phyloP scores from a whole-genome alignment of 176 grass and related monocot species.

The Aegilops tauschii region DNA sequence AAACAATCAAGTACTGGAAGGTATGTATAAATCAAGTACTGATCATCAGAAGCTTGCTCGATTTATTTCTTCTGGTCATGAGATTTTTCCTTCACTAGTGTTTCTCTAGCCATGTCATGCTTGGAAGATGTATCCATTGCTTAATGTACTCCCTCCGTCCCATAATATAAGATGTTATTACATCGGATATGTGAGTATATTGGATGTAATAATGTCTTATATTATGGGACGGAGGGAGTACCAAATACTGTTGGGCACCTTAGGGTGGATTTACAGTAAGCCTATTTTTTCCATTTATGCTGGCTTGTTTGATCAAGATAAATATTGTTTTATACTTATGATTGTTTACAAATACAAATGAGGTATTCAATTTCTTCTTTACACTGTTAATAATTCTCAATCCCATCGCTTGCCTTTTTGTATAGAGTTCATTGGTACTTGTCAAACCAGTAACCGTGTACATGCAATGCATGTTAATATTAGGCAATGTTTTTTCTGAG shows the following conservation, averaged over 20 bases:
- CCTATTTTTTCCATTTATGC: neutral
- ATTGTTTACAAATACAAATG: neutral
- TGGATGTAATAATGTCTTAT: no score
- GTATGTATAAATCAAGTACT: constrained; percentile 33
- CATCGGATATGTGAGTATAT: no score
- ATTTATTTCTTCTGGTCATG: constrained; percentile 18
- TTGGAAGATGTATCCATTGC: constrained; percentile 12
- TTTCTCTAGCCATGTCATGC: constrained; percentile 4
- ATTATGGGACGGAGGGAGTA: neutral
- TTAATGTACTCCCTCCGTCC: neutral
- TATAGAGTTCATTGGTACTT: neutral
- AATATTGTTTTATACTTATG: neutral
- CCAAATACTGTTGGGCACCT: neutral
- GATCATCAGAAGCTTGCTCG: constrained; percentile 2
- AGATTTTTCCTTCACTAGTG: neutral
- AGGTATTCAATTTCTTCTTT: constrained; percentile 6
- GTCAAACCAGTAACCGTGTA: neutral
- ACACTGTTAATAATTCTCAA: neutral
- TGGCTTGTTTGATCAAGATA: neutral
- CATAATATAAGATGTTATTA: no score
- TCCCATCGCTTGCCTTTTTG: constrained; percentile 10
- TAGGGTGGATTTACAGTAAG: neutral
- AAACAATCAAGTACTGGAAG: constrained; percentile 98
- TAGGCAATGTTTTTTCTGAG: no score
- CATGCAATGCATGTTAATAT: no score